Evolutionary conservation across 768 basidiomycete genomes (phyloP).

Genomic region (Crassisporium funariophilum): DNA sequence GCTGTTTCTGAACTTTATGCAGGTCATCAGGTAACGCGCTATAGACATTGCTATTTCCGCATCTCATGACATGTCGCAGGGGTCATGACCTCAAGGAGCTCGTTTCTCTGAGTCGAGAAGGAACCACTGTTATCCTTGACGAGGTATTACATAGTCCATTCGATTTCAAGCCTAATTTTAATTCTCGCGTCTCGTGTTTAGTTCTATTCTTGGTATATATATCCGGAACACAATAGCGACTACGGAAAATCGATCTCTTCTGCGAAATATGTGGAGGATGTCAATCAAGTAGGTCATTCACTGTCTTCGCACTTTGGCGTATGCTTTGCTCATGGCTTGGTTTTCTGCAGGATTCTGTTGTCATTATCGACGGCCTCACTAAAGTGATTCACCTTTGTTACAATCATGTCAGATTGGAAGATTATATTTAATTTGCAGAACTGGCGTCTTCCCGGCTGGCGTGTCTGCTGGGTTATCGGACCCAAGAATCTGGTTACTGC

Average conservation of each 20-base stretch:
- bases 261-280: slow-evolving; percentile 84
- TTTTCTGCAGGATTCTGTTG: slow-evolving; percentile 62
- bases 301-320: slow-evolving; percentile 10
- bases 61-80: slow-evolving; percentile 32
- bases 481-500: slow-evolving; percentile 88
- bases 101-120: slow-evolving; percentile 70
- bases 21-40: slow-evolving; percentile 54
- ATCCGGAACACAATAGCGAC: slow-evolving; percentile 75
- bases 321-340: background rate
- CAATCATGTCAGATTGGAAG: no score
- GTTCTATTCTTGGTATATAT: slow-evolving; percentile 97
- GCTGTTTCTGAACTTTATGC: slow-evolving; percentile 1
- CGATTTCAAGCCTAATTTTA: background rate
- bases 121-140: slow-evolving; percentile 83
- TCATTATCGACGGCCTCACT: slow-evolving; percentile 91
- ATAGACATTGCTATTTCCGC: background rate
- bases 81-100: slow-evolving; percentile 83
- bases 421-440: slow-evolving; percentile 52
- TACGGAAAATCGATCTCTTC: slow-evolving; percentile 80
- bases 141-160: slow-evolving; percentile 48
- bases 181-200: slow-evolving; percentile 29
- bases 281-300: slow-evolving; percentile 73
- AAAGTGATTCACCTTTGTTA: no score
- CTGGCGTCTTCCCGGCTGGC: slow-evolving; percentile 95
- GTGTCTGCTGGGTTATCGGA: slow-evolving; percentile 91